phyloP scores from a whole-genome alignment of 306 rosid genomes.

The Cucumis sativus region Cucumber_9930_V3 NC_026655.2:19871501-19872000 shows the following conservation, averaged over 20 bases:
- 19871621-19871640: too few relatives aligned
- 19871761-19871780: neutral
- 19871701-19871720: too few relatives aligned
- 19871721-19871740: too few relatives aligned
- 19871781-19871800: neutral
- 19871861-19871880: neutral
- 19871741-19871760: neutral
- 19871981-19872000: neutral
- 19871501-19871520: too few relatives aligned
- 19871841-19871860: neutral
- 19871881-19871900: neutral
- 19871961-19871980: neutral
- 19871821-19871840: neutral
- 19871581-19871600: too few relatives aligned
- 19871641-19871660: too few relatives aligned
- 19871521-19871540: too few relatives aligned
- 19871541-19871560: too few relatives aligned
- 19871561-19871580: too few relatives aligned
- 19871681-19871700: too few relatives aligned
- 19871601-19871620: too few relatives aligned
- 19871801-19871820: neutral
- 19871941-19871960: neutral
- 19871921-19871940: neutral
- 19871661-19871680: too few relatives aligned
- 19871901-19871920: neutral